Evolutionary conservation across 148 eudicot species (phyloP), one percentile per base, ranked within the genome.

Genomic region (Arbutus unedo): DNA sequence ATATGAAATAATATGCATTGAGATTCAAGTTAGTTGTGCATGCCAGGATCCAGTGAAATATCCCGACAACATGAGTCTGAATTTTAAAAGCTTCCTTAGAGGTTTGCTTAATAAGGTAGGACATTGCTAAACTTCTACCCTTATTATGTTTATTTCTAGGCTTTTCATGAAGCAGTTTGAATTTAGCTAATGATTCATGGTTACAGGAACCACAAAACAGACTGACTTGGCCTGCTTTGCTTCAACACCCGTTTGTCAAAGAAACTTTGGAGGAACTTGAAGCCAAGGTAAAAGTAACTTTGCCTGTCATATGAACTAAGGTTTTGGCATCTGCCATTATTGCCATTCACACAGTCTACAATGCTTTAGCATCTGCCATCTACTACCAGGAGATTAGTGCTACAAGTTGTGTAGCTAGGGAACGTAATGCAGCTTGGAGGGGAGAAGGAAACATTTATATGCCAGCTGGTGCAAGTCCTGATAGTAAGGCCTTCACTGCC

Each of bases 41-140:
- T 73, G 14, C 59, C 94, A 96, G 99, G 98, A 96, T 87, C 98
- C 99, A 57, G 98, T 97, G 76, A 94, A 92, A 89, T 97, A 94
- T 88, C 99, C 98, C 18, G 98, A 94, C 62, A 97, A 90, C 86
- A 97, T 97, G 96, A 94, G 98, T 82, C 75, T 87, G 25, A 93
- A 85, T 81, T 97, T 97, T 77, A 91, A 80, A 89, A 97, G 87
- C 90, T 97, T 97, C 91, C 88, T 97, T 62, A 92, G 86, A 86
- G 99, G 99, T 60, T 83, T 97, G 91, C 93, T 97, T 74, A 97
- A 97, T 81, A 97, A 97, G 99, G 99, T 95, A 59, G 18, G 38
- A 3, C 55, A 54, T 73, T 44, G 53, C 80, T 45, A 62, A 41
- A 53, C 53, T 51, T 25, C 19, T 59, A 44, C 54, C 48, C 74